Evolutionary conservation across 2,329 filamentous ascomycete genomes (phyloP), one percentile per base, ranked within the genome.

Genomic region (Hypoxylon sp.): DNA sequence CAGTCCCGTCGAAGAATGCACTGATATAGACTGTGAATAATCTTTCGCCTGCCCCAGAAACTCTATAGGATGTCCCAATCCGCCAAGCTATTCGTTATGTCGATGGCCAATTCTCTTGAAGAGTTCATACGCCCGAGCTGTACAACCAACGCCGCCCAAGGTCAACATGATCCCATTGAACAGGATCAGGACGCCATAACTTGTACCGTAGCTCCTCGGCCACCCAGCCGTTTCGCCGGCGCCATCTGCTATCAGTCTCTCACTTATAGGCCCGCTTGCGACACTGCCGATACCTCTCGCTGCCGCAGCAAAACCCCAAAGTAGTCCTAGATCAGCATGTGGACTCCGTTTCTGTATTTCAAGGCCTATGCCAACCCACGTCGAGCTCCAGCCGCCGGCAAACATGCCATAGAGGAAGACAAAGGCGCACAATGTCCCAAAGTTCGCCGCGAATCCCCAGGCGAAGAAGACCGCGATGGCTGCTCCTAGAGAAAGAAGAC

Each of bases 381-480:
- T 67, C 1, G 64, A 67, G 42, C 64, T 67, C 64, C 64, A 67
- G 11, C 61, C 61, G 8, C 64, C 64, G 2, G 64, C 64, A 7
- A 67, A 67, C 3, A 64, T 42, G 24, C 64, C 64, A 28, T 67
- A 67, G 36, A 64, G 36, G 28, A 67, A 67, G 3, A 61, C 64
- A 38, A 67, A 67, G 12, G 38, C 61, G 38, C 64, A 67, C 8
- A 67, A 24, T 8, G 64, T 40, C 3, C 52, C 60, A 28, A 67
- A 67, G 24, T 64, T 32, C 0, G 46, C 56, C 8, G 64, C 64
- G 24, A 67, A 67, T 2, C 64, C 64, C 64, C 64, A 64, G 4
- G 64, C 64, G 12, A 67, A 51, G 56, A 67, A 61, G 9, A 67
- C 64, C 1, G 64, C 57, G 9, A 45, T 36, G 7, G 64, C 64